Percentiles rank a stretch among this genome's conserved stretches.
Conservation (phyloP, 73 alveolate species). For the Blepharisma japonicum region DNA sequence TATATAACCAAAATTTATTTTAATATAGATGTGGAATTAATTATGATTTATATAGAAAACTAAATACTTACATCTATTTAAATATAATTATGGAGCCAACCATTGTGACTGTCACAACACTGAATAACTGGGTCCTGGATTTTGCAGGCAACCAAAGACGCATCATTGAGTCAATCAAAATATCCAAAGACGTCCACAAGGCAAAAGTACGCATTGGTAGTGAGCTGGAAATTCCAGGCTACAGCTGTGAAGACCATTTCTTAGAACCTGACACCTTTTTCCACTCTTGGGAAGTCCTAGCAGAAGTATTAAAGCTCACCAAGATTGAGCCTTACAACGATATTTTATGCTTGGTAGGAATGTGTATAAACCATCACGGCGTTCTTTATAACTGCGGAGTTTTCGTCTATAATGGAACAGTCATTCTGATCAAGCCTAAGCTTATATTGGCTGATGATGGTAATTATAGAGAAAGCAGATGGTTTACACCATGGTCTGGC, state of each 20-base stretch:
- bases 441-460: slow-evolving; percentile 79
- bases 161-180: slow-evolving; percentile 66
- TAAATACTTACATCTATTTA: no score
- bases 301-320: slow-evolving; percentile 53
- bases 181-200: slow-evolving; percentile 47
- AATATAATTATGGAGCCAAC: slow-evolving; percentile 6
- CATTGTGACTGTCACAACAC: slow-evolving; percentile 2
- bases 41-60: no score
- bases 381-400: slow-evolving; percentile 85
- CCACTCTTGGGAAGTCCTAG: slow-evolving; percentile 89
- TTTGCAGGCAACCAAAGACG: slow-evolving; percentile 71
- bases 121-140: slow-evolving; percentile 85
- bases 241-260: slow-evolving; percentile 90
- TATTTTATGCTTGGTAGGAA: slow-evolving; percentile 80
- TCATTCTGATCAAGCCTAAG: slow-evolving; percentile 86
- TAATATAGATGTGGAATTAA: no score
- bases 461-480: slow-evolving; percentile 88
- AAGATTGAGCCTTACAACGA: slow-evolving; percentile 30
- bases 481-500: slow-evolving; percentile 87
- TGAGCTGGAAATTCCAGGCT: slow-evolving; percentile 87
- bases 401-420: slow-evolving; percentile 55
- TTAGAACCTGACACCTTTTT: slow-evolving; percentile 84
- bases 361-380: slow-evolving; percentile 82
- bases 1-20: neutral
- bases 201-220: slow-evolving; percentile 73